Base-by-base conservation (phyloP, 345 rosid species). In the Lumnitzera littorea region DNA sequence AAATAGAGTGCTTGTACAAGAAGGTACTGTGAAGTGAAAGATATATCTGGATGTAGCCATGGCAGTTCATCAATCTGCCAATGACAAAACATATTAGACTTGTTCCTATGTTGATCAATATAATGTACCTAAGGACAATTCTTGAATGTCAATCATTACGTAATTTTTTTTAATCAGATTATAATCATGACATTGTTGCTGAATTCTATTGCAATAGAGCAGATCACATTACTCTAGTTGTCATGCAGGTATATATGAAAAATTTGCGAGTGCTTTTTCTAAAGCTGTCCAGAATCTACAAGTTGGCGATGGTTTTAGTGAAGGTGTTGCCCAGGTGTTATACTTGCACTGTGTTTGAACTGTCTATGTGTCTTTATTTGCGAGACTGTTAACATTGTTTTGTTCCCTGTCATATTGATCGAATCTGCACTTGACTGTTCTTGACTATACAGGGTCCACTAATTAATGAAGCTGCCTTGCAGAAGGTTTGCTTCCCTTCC, bases 271-370 rank as follows among this genome's bases (percentile, higher is more conserved):
- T 68, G 92, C 95, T 56, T 86, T 94, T 74, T 82, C 84, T n/a
- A 84, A 82, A 67, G 91, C 97, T 20, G 96, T 95, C 64, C 86
- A 80, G 78, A 78, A 77, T 66, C 68, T 95, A 72, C 83, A 88
- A 77, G 97, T 95, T 66, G 99, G 99, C n/a, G 79, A 91, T 77
- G 97, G 97, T 62, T 95, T 91, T 74, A 74, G 74, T 58, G 94
- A 84, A 61, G 95, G 95, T 48, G 88, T 74, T 54, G 66, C 55
- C 47, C 97, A 83, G 96, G 99, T 89, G 68, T 5, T 36, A 36
- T 36, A 4, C 43, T 1, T 36, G 43, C 43, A 36, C 43, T 36
- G 9, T 36, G 43, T 36, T 36, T 9, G 43, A 36, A 36, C 9
- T 36, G 43, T 7, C 43, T 36, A 36, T 5, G 43, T 36, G 43